phyloP scores from a whole-genome alignment of 495 filamentous ascomycete species.

The Oidiodendron maius region DNA sequence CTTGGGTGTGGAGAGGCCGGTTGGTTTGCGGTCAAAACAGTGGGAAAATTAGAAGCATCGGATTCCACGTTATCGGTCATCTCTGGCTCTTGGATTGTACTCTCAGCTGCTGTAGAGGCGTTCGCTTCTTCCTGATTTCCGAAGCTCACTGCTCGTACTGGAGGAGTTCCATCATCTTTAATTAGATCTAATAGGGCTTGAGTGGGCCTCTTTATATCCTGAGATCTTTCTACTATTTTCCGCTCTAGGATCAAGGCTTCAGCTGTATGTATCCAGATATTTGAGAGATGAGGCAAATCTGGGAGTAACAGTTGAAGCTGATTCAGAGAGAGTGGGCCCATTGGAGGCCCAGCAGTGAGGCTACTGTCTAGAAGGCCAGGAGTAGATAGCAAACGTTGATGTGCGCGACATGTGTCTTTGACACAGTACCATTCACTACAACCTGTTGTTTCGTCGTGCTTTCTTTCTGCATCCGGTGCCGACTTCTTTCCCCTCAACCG shows the following conservation, averaged over 20 bases:
- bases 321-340: constrained; percentile 39
- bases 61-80: no score
- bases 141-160: no score
- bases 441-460: constrained; percentile 11
- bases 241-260: constrained; percentile 48
- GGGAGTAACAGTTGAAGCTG: constrained; percentile 36
- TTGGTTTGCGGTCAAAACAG: no score
- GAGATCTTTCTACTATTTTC: constrained; percentile 42
- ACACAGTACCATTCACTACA: constrained; percentile 27
- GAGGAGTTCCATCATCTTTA: constrained; percentile 41
- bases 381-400: constrained; percentile 19
- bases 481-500: constrained; percentile 45
- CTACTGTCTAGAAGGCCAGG: constrained; percentile 43
- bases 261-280: constrained; percentile 48
- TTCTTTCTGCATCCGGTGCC: not conserved
- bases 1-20: no score
- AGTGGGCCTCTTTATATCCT: constrained; percentile 47
- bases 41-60: no score
- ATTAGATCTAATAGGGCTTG: constrained; percentile 49
- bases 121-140: no score
- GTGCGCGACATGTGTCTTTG: constrained; percentile 22
- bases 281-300: constrained; percentile 41
- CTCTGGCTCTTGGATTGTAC: no score
- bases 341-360: constrained; percentile 48
- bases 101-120: no score